These are phyloP conservation scores for Seminavis robusta DNA, from an alignment of 108 stramenopile genomes.

Conservation along the genomic window DNA sequence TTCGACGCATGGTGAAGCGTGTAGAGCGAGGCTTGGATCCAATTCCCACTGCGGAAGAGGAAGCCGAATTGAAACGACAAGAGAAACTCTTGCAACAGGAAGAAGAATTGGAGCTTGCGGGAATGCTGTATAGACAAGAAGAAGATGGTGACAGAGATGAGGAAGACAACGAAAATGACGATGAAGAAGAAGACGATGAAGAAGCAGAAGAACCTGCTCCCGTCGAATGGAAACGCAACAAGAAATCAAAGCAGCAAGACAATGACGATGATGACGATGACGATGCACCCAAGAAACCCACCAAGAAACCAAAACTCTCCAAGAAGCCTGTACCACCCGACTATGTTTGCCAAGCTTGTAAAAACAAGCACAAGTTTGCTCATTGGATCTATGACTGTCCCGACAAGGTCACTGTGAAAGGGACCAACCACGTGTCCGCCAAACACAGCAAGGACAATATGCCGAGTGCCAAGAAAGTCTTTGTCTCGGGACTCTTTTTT, in stretches of 20 bases:
- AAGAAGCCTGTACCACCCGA: constrained; percentile 61
- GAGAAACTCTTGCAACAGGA: constrained; percentile 40
- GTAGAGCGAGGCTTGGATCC: constrained; percentile 74
- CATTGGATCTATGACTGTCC: constrained; percentile 94
- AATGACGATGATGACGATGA: constrained; percentile 6
- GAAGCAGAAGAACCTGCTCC: constrained; percentile 18
- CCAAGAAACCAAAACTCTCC: background rate
- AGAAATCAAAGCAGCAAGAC: no score
- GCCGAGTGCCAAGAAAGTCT: constrained; percentile 72
- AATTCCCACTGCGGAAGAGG: constrained; percentile 70
- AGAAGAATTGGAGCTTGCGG: constrained; percentile 59
- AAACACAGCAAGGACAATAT: constrained; percentile 61
- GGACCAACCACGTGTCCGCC: constrained; percentile 66
- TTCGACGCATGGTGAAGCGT: constrained; percentile 81
- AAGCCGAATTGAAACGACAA: constrained; percentile 48
- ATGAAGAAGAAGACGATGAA: constrained; percentile 16
- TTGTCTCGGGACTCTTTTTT: constrained; percentile 83
- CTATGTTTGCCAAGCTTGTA: constrained; percentile 81
- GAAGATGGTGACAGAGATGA: constrained; percentile 8
- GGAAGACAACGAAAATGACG: constrained; percentile 13
- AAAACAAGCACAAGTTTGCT: constrained; percentile 56
- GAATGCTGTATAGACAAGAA: constrained; percentile 23
- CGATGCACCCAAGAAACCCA: background rate
- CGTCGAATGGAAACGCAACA: no score
- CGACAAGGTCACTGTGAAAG: constrained; percentile 55